Conservation (phyloP, 2,329 filamentous ascomycete genomes). For the Ophiocordyceps camponoti-leonardi region DNA sequence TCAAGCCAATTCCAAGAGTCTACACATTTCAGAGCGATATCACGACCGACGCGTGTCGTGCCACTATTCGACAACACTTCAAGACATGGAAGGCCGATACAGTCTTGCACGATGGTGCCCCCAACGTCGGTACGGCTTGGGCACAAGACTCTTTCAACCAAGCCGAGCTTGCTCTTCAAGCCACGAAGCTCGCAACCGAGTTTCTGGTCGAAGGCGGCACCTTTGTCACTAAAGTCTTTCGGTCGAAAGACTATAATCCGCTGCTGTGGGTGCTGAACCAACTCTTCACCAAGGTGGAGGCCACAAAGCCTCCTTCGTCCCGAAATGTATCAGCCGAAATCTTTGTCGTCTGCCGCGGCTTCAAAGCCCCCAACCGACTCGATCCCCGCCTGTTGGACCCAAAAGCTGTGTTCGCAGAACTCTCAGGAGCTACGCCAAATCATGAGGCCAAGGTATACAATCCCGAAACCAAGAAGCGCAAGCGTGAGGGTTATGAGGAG, state of each 20-base stretch:
- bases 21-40: constrained; percentile 98
- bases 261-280: constrained; percentile 97
- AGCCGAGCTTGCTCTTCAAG: constrained; percentile 78
- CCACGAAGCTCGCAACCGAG: constrained; percentile 84
- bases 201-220: constrained; percentile 79
- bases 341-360: constrained; percentile 91
- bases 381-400: constrained; percentile 89
- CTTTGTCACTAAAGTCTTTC: constrained; percentile 95
- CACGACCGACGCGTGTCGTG: constrained; percentile 87
- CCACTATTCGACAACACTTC: constrained; percentile 73
- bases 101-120: constrained; percentile 90
- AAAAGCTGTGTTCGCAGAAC: constrained; percentile 76
- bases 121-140: constrained; percentile 96
- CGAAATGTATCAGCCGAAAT: constrained; percentile 96
- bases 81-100: constrained; percentile 96
- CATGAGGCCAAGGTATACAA: constrained; percentile 98
- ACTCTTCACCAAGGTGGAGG: constrained; percentile 85
- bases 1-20: constrained; percentile 85
- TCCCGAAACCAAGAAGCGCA: constrained; percentile 91
- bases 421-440: constrained; percentile 72
- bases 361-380: constrained; percentile 83
- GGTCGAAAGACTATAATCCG: constrained; percentile 92
- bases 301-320: constrained; percentile 90
- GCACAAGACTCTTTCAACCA: constrained; percentile 97
- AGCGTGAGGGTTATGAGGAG: constrained; percentile 94